phyloP scores from a whole-genome alignment of 2,329 filamentous ascomycete genomes.

The Harringtonia aguacate region DNA sequence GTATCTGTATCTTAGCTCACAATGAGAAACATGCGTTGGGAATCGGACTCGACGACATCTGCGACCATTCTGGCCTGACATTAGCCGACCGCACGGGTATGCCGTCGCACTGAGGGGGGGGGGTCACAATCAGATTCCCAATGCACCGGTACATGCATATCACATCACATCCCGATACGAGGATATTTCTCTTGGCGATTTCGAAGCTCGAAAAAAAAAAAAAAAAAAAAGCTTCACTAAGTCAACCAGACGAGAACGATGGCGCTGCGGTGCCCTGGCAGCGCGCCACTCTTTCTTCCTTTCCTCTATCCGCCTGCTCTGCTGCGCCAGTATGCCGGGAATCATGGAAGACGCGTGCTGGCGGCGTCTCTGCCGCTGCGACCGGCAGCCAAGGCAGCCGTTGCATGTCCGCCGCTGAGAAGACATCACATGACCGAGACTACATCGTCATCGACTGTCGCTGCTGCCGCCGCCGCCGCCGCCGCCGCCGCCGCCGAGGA shows the following conservation, averaged over 20 bases:
- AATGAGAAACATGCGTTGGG: too few relatives aligned
- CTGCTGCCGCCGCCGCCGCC: background rate
- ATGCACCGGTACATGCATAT: too few relatives aligned
- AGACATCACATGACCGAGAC: constrained; percentile 3
- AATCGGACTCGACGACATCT: too few relatives aligned
- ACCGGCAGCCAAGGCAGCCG: background rate
- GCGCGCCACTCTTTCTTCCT: constrained; percentile 27
- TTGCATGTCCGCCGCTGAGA: background rate
- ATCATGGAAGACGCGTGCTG: too few relatives aligned
- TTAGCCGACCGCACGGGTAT: too few relatives aligned
- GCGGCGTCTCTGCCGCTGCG: background rate
- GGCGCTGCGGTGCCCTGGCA: constrained; percentile 28
- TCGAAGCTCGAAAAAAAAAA: too few relatives aligned
- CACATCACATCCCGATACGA: too few relatives aligned
- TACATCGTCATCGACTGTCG: background rate
- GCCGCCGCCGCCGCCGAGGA: background rate
- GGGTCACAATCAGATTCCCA: too few relatives aligned
- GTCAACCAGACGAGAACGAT: constrained; percentile 16
- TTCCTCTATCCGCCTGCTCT: constrained; percentile 41
- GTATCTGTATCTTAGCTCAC: too few relatives aligned
- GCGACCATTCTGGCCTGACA: too few relatives aligned
- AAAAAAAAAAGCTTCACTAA: background rate
- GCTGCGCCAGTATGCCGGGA: constrained; percentile 12
- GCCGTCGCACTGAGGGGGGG: too few relatives aligned
- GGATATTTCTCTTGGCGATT: too few relatives aligned